Evolutionary conservation across 2,329 filamentous ascomycete species (phyloP), one percentile per base, ranked within the genome.

Genomic region (Lasiodiplodia theobromae): DNA sequence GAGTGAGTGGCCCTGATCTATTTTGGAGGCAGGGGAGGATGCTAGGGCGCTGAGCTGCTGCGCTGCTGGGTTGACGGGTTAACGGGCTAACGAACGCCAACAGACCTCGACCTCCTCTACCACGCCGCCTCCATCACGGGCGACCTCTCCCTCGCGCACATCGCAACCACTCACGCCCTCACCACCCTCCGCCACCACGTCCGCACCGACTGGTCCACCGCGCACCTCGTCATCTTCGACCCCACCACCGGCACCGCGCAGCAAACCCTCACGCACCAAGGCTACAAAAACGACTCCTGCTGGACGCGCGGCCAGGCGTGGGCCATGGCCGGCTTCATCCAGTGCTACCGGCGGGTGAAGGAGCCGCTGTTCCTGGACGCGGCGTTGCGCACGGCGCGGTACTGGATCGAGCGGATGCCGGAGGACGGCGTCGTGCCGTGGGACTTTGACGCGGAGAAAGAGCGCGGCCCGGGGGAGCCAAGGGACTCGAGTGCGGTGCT

Each of bases 241-340:
- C 81, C 84, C 0, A 84, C 85, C 0, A 71, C 86, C 7, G 58
- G 18, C 31, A 18, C 44, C 44, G 18, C 7, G 28, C 84, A 84
- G 70, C 77, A 80, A 23, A 79, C 79, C n/a, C 77, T 84, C 67
- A 86, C 84, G 0, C 83, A 85, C 58, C 84, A 86, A 71, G 84
- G 84, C 0, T 80, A 80, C 71, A 73, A 72, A 1, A 81, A 85
- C 64, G 72, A 73, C 1, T 84, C 81, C 0, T 83, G 79, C 11
- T 86, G 84, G 84, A 75, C 80, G 5, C 78, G 84, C 3, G 84
- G 84, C 0, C 84, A 86, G 68, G 82, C 83, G 0, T 86, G 84
- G 84, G 80, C 81, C 0, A 82, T 86, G 2, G 77, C 80, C 58
- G 84, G 84, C 0, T 86, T 85, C 66, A 79, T 80, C 0, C 79